Base-by-base conservation (phyloP, 176 grass and related monocot genomes). In the Aegilops speltoides region DNA sequence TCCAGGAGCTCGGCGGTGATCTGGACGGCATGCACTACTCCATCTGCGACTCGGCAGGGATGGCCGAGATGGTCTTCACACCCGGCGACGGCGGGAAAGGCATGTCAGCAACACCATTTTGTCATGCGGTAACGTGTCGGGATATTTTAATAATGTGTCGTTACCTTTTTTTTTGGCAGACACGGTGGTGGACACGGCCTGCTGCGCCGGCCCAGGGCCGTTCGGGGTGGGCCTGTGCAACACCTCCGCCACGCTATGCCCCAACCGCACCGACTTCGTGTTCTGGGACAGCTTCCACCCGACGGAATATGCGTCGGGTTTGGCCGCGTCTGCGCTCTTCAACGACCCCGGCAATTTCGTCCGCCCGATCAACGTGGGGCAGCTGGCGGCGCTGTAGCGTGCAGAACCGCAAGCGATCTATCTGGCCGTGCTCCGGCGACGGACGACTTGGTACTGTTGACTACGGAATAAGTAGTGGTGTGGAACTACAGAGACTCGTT, bases 201-300 rank as follows among this genome's bases (percentile, higher is more conserved):
- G 93, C 79, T 94, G 93, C 37, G 90, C 43, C 73, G 73, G 45
- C 16, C 8, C 25, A 1, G 86, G 83, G 17, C 20, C 0, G 28
- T 83, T 67, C 40, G 46, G 37, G 2, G 22, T 12, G 2, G n/a
- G 1, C 33, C 63, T 12, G 56, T 92, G 90, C 41, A 31, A 85
- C 76, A 0, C 0, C 8, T 17, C 41, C 23, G 64, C 74, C 6
- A 1, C 34, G 19, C 10, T 93, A 46, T 98, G 96, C 88, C 57
- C 10, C 0, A 48, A 83, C 45, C 90, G 93, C 8, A 32, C 19
- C n/a, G 73, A 56, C 54, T 68, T 86, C 71, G 69, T 98, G 57
- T 98, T 96, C 88, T 98, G 90, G 91, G 96, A 98, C 81, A 41
- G 56, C 23, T 84, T 79, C 62, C 96, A 98, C 75, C 86, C 92